A percentile compares a stretch with the other conserved stretches of the same genome.
phyloP scores from a whole-genome alignment of 768 basidiomycete species.

The Amanita pseudoporphyria region DNA sequence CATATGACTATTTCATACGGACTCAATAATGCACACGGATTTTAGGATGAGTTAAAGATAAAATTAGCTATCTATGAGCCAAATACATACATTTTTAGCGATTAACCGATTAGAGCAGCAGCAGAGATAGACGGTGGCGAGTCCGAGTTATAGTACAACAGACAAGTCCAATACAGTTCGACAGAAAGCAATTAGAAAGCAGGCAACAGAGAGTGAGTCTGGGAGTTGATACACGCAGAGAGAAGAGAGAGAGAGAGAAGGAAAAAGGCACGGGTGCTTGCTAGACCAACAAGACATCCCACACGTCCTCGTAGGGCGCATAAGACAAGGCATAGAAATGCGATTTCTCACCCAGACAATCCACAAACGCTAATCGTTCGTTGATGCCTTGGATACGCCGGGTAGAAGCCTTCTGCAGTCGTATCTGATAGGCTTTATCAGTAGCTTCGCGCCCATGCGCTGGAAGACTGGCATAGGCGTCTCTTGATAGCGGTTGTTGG shows the following conservation, averaged over 20 bases:
- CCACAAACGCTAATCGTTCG: slow-evolving; percentile 5
- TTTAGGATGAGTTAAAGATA: not conserved
- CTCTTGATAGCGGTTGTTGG: slow-evolving; percentile 3
- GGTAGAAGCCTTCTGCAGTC: not conserved
- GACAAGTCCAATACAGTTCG: not conserved
- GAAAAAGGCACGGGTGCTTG: not conserved
- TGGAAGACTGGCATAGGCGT: slow-evolving; percentile 1
- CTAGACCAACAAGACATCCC: slow-evolving; percentile 2
- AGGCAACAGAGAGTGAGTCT: not conserved
- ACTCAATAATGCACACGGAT: not conserved
- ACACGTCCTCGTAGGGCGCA: not conserved
- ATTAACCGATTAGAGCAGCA: not conserved
- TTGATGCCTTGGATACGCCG: slow-evolving; percentile 1
- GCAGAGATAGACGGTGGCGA: not conserved
- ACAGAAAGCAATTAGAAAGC: slow-evolving; percentile 4
- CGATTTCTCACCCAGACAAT: slow-evolving; percentile 7
- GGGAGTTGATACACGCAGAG: not conserved
- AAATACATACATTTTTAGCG: not conserved
- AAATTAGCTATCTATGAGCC: not conserved
- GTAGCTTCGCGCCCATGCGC: not conserved
- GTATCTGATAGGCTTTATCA: not conserved
- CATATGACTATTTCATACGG: not conserved
- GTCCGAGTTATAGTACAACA: not conserved
- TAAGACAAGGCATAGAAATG: not conserved
- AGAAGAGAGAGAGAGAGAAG: too few relatives aligned